A percentile compares a stretch with the other conserved stretches of the same genome.
Conservation (phyloP, 2,329 filamentous ascomycete species). For the Colletotrichum sp. region DNA sequence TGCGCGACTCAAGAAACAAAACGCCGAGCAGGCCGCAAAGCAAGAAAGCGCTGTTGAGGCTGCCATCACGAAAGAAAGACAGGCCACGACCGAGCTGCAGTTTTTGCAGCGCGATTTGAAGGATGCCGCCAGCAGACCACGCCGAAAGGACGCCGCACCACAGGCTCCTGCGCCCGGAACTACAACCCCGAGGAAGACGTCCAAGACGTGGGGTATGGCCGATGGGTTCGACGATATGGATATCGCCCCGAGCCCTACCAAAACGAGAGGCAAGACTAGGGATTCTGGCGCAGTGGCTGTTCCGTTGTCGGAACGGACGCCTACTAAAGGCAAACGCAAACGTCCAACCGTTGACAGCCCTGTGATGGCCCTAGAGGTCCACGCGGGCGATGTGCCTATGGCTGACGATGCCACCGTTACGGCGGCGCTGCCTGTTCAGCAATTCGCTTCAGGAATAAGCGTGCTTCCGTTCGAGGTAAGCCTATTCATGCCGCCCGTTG, state of each 20-base stretch:
- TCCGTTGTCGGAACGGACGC: slow-evolving; percentile 58
- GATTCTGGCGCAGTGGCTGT: slow-evolving; percentile 47
- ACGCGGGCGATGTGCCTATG: slow-evolving; percentile 46
- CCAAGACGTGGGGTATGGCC: slow-evolving; percentile 62
- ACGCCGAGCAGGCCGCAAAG: slow-evolving; percentile 67
- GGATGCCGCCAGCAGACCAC: slow-evolving; percentile 58
- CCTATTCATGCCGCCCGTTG: background rate
- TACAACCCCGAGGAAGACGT: slow-evolving; percentile 63
- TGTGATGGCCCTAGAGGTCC: slow-evolving; percentile 62
- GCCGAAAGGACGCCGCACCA: slow-evolving; percentile 46
- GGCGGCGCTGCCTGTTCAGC: background rate
- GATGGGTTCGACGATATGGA: slow-evolving; percentile 81
- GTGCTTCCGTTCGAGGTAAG: slow-evolving; percentile 50
- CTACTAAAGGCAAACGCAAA: slow-evolving; percentile 75
- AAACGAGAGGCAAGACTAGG: slow-evolving; percentile 47
- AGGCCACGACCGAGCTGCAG: slow-evolving; percentile 70
- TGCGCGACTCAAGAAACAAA: slow-evolving; percentile 63
- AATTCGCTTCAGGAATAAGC: slow-evolving; percentile 1
- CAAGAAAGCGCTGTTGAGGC: slow-evolving; percentile 69
- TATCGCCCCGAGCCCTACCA: slow-evolving; percentile 58
- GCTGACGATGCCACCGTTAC: slow-evolving; percentile 28
- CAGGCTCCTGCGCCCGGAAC: slow-evolving; percentile 27
- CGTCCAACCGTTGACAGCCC: slow-evolving; percentile 70
- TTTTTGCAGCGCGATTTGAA: slow-evolving; percentile 76
- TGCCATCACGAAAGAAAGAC: slow-evolving; percentile 68